Evolutionary conservation across 768 basidiomycete species (phyloP), one percentile per base, ranked within the genome.

Genomic region (Kwoniella dendrophila): DNA sequence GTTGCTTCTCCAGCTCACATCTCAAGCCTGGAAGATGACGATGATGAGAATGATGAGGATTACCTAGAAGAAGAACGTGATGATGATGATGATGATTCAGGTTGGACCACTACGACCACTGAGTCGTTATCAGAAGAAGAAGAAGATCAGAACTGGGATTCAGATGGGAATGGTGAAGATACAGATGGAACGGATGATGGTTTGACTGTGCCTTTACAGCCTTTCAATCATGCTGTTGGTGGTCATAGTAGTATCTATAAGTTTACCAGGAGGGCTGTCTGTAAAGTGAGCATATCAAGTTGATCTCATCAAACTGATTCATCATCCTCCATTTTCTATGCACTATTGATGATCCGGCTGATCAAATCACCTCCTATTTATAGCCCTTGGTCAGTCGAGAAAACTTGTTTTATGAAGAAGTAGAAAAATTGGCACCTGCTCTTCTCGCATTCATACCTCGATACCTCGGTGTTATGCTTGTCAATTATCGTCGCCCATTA

Each of bases 221-320:
- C 96, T 4, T 99, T 97, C 81, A 87, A 90, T 50, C 96, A 99
- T 71, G 94, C 98, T 80, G 96, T 99, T 30, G 96, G 96, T 41
- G 96, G 96, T 2, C 96, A 99, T 77, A 91, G 86, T 67, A 89
- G 92, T 59, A 96, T 99, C 71, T 98, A 98, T 81, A 93, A 94
- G 75, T 98, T 99, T 69, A 97, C 94, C 3, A 92, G 92, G 73
- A 85, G 93, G 67, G 95, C 96, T 7, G 93, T 99, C 16, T 99
- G 96, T 83, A 99, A 99, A 87, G 95, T 96, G 70, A 73, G 89
- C 78, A 33, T 10, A 22, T 8, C 36, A 33, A 29, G 38, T 33
- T 38, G n/a, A 53, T 27, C 26, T 29, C 20, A 0, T 29, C 24
- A 11, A 2, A 7, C 29, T 16, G 6, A 16, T 47, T 5, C 3